Base-by-base conservation (phyloP, 225 moss, liverwort and hornwort species). In the Physcomitrium patens region DNA sequence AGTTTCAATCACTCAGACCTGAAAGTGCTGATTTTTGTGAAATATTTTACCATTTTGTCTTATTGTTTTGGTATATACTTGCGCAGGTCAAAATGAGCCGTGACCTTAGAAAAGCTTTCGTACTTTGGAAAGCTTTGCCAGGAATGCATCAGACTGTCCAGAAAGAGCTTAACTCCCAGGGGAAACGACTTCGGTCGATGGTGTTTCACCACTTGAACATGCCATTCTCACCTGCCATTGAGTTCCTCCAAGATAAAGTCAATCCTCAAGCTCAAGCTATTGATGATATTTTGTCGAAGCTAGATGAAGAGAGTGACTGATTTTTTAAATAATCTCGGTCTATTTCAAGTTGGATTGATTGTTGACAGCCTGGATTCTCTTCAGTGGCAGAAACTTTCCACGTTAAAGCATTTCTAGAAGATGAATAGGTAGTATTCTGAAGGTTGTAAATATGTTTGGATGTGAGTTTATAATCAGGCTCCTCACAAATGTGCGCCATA, bases 161-260 rank as follows among this genome's bases (percentile, higher is more conserved):
- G 81, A 96, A 78, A 76, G 93, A 91, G 75, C 72, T 89, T 28
- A 84, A 86, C 31, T 68, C 87, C 13, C 81, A 87, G 41, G 85
- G 82, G 52, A 79, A 65, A 67, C 86, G 83, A 9, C 79, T 96
- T 8, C 89, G 96, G 9, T 90, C 90, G 44, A 81, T 93, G 58
- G 89, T 96, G 37, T 96, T 96, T 65, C 81, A 83, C 71, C 91
- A 85, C 17, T 76, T 96, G 47, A 86, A 89, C 42, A 73, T 96
- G 87, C 89, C 93, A 13, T 96, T 96, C 52, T 96, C 96, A 74
- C 96, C 96, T 1, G 60, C 80, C 49, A 80, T 96, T 58, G 89
- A 84, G 78, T 93, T 96, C 57, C 78, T 89, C 17, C 90, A 85
- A 66, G 86, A 90, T 16, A 87, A 86, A 76, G 67, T 77, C 42